Conservation (phyloP, 768 basidiomycete species). For the Psilocybe tampanensis region DNA sequence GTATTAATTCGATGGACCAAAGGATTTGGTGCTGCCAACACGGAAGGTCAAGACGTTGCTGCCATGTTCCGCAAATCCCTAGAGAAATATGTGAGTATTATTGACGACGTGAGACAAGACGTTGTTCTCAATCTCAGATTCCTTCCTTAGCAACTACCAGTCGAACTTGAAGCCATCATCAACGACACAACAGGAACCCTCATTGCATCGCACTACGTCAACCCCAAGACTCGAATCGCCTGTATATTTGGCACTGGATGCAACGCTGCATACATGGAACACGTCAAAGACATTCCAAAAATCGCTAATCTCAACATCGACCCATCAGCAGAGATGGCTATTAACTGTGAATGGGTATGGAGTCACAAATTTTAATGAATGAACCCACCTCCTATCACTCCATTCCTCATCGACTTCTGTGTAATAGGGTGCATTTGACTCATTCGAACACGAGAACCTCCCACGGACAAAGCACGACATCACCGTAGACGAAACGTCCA, state of each 20-base stretch:
- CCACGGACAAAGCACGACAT: conserved; percentile 95
- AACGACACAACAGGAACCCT: conserved; percentile 99
- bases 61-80: conserved; percentile 90
- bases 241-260: conserved; percentile 98
- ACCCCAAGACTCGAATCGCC: conserved; percentile 87
- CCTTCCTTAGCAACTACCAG: conserved; percentile 69
- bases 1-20: conserved; percentile 99
- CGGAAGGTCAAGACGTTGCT: conserved; percentile 91
- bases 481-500: conserved; percentile 90
- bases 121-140: neutral
- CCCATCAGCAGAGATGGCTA: conserved; percentile 74
- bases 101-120: too few relatives aligned
- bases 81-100: conserved; percentile 63
- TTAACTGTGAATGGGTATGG: conserved; percentile 96
- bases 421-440: conserved; percentile 96
- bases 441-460: conserved; percentile 90
- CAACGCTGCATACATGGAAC: conserved; percentile 98
- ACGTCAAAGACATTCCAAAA: conserved; percentile 83
- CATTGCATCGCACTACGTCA: conserved; percentile 96
- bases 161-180: conserved; percentile 84
- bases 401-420: neutral
- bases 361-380: neutral
- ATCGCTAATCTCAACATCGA: conserved; percentile 75
- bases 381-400: too few relatives aligned
- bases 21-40: conserved; percentile 90